Base-by-base conservation (phyloP, 768 basidiomycete species). In the Psilocybe azurescens region DNA sequence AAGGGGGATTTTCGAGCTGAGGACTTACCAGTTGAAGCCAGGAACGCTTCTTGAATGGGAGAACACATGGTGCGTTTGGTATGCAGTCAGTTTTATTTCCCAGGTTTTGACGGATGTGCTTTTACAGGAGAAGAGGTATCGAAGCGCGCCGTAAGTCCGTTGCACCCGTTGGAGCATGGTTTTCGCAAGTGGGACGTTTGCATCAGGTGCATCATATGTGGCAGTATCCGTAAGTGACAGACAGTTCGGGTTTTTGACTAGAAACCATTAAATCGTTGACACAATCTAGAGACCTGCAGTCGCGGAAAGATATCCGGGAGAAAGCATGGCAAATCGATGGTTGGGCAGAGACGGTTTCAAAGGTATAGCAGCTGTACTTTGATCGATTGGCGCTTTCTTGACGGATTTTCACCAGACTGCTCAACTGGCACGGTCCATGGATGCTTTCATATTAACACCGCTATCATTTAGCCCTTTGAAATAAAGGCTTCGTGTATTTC, bases 31-130 rank as follows among this genome's bases (percentile, higher is more conserved):
- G 72, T 77, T 97, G 60, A 88, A 90, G 69, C 93, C 97, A 3
- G 97, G 97, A 7, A 88, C 90, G 6, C 80, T 99, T 56, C 77
- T 99, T 58, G 95, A 99, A 70, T 99, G 97, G 97, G 97, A 99
- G 72, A 83, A 87, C 58, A 84, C 94, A 63, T 99, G 97, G 95
- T 95, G 14, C 6, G 38, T 18, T 53, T 36, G 53, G 83, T 69
- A 20, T 46, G 20, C 11, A 28, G 11, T 52, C 5, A 36, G 33
- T 11, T 58, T 24, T 24, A n/a, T 59, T 62, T 39, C 56, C 60
- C 60, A 18, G 59, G 18, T 33, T 52, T 38, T 63, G 48, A 53
- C 54, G 9, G 16, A 58, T 28, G 33, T 54, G n/a, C 18, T 61
- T 58, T 55, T 30, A 16, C 39, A 95, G 94, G 97, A 87, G 95